Evolutionary conservation across 192 early-diverging fungal species (phyloP), one percentile per base, ranked within the genome.

Genomic region (Rhizoclosmatium globosum): DNA sequence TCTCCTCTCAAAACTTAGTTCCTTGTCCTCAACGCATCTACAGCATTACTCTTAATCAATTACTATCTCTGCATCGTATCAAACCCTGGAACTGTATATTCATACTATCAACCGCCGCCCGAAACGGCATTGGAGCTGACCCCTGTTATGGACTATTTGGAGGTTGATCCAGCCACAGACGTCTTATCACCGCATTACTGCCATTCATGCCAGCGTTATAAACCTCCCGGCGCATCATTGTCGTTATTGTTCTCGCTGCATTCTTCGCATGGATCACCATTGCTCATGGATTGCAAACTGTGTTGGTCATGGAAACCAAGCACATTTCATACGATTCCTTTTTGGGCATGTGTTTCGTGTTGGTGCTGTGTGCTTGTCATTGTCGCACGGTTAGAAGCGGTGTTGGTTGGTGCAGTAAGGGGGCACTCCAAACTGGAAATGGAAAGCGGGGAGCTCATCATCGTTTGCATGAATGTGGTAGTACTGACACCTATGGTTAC

Each of bases 1-100:
- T 81, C 78, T 85, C 66, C 86, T 92, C 39, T 88, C 87, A 0
- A 87, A 88, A 2, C 81, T 95, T 11, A 13, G n/a, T 41, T 77
- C 50, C 2, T 46, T 3, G 47, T 56, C 44, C 41, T 67, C 64
- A 56, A 67, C 45, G 44, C 11, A 7, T 47, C 43, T 41, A 21
- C 46, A 42, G 73, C 43, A 4, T 17, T 67, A 2, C 3, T 68
- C 7, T 9, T 77, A 7, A 3, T 64, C 47, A 77, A 68, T 46
- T 77, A 77, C 47, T 47, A 47, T 57, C 50, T 77, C 19, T n/a
- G 17, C 23, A 19, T 65, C 44, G 13, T 42, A 13, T 53, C 2
- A 67, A 64, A 77, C 48, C 75, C 75, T 1, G 75, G 75, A 42
- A 42, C 44, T 23, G 47, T 56, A 7, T 19, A 17, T 23, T 64